Evolutionary conservation across 306 rosid genomes (phyloP), one percentile per base, ranked within the genome.

Genomic region (Mimosa bimucronata): DNA sequence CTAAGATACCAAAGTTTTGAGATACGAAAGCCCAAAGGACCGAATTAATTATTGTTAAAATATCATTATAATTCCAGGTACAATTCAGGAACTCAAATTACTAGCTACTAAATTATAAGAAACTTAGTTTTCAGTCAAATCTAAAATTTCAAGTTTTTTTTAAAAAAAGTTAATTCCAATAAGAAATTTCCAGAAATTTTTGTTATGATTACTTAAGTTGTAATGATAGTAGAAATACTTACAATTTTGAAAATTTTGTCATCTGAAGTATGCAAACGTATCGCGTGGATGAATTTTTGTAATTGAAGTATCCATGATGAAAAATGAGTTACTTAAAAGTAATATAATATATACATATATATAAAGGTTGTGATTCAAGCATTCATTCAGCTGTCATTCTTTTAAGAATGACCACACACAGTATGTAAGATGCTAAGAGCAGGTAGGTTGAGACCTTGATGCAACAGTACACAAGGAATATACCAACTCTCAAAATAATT

Each of bases 371-470:
- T 68, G 38, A 34, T 34, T 34, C 38, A 34, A 6, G 38, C 38
- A 34, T 34, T 34, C 30, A 69, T 13, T 42, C 74, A 69, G 74
- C 57, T 42, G 74, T 69, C 74, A 12, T 25, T 42, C 16, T 11
- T 69, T 42, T 13, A 21, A 42, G 74, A 69, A 69, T 42, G 74
- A 69, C 55, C 12, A 69, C 37, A 69, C 73, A 67, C 57, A 23
- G 57, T 21, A 21, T 40, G 52, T 29, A 14, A 69, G 74, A 69
- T 23, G 55, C 57, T 44, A 9, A 34, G 37, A 28, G 38, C 3
- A 23, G 74, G 55, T 42, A 42, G 21, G 37, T 42, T 42, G 57
- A 67, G 50, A n/a, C 34, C 74, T 69, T 41, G 45, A 11, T 41
- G 55, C 31, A 11, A 21, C 23, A 21, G n/a, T 5, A 3, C 4